Evolutionary conservation across 2,329 filamentous ascomycete species (phyloP).

Genomic region (Aspergillus tamarii): DNA sequence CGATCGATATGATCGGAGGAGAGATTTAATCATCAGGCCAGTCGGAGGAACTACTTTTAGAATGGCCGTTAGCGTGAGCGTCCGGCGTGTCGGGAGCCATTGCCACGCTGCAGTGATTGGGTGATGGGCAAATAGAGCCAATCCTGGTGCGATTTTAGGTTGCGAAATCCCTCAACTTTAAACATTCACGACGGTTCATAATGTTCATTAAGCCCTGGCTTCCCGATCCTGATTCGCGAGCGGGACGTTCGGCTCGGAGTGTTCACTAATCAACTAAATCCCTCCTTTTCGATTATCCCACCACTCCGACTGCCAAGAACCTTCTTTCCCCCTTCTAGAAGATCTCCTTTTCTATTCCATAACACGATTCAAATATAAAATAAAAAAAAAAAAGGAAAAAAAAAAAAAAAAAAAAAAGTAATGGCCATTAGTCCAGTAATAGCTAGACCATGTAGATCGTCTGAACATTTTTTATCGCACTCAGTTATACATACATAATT

Average conservation of each 20-base stretch:
- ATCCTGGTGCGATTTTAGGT: background rate
- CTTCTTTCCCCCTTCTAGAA: background rate
- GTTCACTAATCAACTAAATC: conserved; percentile 15
- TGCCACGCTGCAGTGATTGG: conserved; percentile 2
- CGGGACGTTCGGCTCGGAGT: conserved; percentile 12
- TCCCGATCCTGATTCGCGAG: background rate
- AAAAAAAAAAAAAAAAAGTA: too few relatives aligned
- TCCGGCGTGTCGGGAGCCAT: background rate
- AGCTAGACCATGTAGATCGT: background rate
- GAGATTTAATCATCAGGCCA: background rate
- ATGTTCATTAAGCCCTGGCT: too few relatives aligned
- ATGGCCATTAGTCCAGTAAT: background rate
- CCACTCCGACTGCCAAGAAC: background rate
- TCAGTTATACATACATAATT: background rate
- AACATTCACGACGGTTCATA: background rate
- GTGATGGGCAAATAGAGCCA: background rate
- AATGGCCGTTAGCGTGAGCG: background rate
- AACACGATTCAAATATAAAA: too few relatives aligned
- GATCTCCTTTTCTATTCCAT: too few relatives aligned
- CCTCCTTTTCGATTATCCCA: background rate
- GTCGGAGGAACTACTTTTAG: background rate
- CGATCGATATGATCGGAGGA: background rate
- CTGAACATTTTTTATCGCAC: background rate
- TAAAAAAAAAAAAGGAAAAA: too few relatives aligned
- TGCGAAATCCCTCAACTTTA: background rate